Conservation (phyloP, 192 early-diverging fungal species). For the Glomus cerebriforme region DNA sequence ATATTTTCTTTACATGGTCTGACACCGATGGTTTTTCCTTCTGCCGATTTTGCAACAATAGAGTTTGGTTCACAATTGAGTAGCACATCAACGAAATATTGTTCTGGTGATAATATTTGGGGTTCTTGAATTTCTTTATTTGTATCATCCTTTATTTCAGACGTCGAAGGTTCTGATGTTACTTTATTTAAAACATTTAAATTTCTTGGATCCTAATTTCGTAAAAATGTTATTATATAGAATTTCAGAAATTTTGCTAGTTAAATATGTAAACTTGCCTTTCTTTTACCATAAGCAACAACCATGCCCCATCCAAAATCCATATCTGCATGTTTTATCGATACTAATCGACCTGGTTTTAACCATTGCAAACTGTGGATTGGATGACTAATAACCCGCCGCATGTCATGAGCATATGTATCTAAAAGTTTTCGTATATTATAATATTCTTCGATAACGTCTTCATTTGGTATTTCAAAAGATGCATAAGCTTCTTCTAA, state of each 20-base stretch:
- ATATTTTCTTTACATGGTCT: slow-evolving; percentile 58
- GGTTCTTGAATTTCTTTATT: background rate
- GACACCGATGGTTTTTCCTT: slow-evolving; percentile 48
- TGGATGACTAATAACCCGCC: slow-evolving; percentile 82
- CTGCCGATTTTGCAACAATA: slow-evolving; percentile 47
- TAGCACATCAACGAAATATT: slow-evolving; percentile 84
- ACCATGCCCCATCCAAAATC: slow-evolving; percentile 96
- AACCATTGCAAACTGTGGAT: slow-evolving; percentile 77
- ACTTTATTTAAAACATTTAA: background rate
- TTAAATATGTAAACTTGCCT: background rate
- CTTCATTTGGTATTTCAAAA: slow-evolving; percentile 71
- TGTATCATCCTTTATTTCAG: background rate
- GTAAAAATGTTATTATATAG: background rate
- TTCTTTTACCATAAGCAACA: slow-evolving; percentile 66
- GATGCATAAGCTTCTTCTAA: slow-evolving; percentile 55
- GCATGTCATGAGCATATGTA: slow-evolving; percentile 63
- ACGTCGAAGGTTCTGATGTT: background rate
- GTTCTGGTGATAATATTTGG: background rate
- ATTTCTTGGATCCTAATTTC: background rate
- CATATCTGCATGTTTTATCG: slow-evolving; percentile 56
- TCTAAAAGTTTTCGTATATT: slow-evolving; percentile 75
- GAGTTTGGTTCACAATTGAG: slow-evolving; percentile 75
- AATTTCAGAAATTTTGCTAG: background rate
- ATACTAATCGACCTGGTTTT: slow-evolving; percentile 82
- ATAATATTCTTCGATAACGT: slow-evolving; percentile 72